phyloP scores from a whole-genome alignment of 2,329 filamentous ascomycete species.

The Alternaria ethzedia region DNA sequence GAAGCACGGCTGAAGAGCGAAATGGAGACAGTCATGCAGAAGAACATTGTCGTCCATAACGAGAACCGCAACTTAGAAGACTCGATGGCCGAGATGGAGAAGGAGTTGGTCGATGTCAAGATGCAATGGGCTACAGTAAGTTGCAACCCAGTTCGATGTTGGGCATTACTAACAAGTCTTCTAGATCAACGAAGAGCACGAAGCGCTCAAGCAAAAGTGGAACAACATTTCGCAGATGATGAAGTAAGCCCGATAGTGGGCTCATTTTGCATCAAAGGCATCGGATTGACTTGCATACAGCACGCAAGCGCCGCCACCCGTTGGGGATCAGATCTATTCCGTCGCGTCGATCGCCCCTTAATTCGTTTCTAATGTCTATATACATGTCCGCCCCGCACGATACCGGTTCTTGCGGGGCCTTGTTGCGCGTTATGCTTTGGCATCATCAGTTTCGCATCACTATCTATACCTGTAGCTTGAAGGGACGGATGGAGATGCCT shows the following conservation, averaged over 20 bases:
- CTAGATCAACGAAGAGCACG: conserved; percentile 57
- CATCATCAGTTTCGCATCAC: conserved; percentile 13
- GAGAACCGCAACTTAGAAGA: conserved; percentile 90
- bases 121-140: conserved; percentile 93
- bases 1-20: conserved; percentile 82
- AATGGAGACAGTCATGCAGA: conserved; percentile 89
- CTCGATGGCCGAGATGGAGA: conserved; percentile 89
- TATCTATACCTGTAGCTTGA: conserved; percentile 32
- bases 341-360: conserved; percentile 31
- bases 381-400: conserved; percentile 15
- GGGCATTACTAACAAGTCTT: conserved; percentile 20
- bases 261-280: conserved; percentile 21
- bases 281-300: conserved; percentile 29
- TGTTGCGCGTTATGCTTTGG: conserved; percentile 12
- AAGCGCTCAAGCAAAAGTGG: conserved; percentile 58
- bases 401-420: not conserved
- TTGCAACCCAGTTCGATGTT: conserved; percentile 15
- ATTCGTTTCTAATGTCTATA: conserved; percentile 44
- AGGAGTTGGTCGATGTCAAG: conserved; percentile 90
- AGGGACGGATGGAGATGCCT: conserved; percentile 16
- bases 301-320: conserved; percentile 27
- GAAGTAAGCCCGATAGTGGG: conserved; percentile 35
- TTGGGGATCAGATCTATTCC: conserved; percentile 23
- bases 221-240: conserved; percentile 56
- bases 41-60: conserved; percentile 91